These are phyloP conservation scores for Colletotrichum aenigma DNA, from an alignment of 2,329 filamentous ascomycete genomes.

Conservation along the genomic window DNA sequence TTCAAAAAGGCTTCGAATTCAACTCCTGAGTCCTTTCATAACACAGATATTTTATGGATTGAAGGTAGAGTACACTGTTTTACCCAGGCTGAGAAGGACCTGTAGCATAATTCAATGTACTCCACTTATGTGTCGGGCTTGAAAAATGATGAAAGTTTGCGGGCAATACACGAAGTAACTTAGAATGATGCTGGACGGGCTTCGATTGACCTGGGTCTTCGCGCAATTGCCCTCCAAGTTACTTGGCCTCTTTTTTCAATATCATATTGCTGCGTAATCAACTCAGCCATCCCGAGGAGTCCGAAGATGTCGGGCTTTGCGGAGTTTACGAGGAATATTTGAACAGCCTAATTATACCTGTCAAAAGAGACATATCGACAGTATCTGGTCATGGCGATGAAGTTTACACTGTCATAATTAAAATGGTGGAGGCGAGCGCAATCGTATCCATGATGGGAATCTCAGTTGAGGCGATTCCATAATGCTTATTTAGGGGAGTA, in stretches of 20 bases:
- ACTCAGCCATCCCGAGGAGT: background rate
- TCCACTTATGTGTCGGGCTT: fast-evolving
- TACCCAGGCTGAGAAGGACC: no score
- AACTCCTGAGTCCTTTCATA: fast-evolving
- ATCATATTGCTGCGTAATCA: background rate
- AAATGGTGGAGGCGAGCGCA: background rate
- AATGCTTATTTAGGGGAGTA: no score
- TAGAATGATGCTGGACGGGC: fast-evolving
- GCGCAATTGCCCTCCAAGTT: background rate
- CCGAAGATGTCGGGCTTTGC: background rate
- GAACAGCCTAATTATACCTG: background rate
- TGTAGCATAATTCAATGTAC: fast-evolving
- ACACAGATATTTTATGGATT: background rate
- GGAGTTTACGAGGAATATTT: fast-evolving
- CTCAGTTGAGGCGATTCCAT: background rate
- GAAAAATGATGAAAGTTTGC: background rate
- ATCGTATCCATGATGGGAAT: background rate
- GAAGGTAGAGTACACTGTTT: background rate
- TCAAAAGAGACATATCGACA: fast-evolving
- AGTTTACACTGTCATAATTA: fast-evolving
- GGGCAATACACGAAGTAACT: no score
- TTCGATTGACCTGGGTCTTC: fast-evolving
- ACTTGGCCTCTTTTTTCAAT: fast-evolving
- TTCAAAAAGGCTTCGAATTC: background rate
- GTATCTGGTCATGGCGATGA: fast-evolving